Conservation (phyloP, 139 green algal species). For the Micromonas pusilla region DNA sequence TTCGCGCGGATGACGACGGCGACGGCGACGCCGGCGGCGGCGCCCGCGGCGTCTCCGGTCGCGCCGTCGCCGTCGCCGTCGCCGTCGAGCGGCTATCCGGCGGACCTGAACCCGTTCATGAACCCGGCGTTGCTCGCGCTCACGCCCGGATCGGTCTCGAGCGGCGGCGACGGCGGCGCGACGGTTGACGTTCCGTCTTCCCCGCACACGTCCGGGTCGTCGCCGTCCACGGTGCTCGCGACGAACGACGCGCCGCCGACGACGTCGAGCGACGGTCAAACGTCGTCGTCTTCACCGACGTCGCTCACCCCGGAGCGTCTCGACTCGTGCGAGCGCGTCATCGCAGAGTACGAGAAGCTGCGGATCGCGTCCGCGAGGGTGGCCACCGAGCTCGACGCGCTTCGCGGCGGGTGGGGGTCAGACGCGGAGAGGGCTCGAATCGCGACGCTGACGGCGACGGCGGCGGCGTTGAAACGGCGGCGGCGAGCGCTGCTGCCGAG, state of each 20-base stretch:
- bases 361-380: not conserved
- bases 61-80: not conserved
- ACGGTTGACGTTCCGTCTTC: too few relatives aligned
- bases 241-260: too few relatives aligned
- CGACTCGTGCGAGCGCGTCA: not conserved
- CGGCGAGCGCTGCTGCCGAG: not conserved
- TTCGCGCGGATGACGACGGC: too few relatives aligned
- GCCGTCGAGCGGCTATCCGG: not conserved
- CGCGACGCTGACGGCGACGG: not conserved
- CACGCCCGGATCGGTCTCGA: not conserved
- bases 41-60: too few relatives aligned
- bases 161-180: too few relatives aligned
- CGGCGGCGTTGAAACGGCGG: not conserved
- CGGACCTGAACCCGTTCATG: not conserved
- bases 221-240: too few relatives aligned
- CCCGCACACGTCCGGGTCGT: too few relatives aligned
- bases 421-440: not conserved
- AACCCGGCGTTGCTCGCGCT: not conserved
- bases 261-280: not conserved
- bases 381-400: not conserved
- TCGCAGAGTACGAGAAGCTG: conserved; percentile 5
- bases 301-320: not conserved
- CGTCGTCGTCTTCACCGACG: not conserved
- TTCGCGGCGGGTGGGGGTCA: not conserved
- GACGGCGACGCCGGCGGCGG: not conserved